phyloP scores from a whole-genome alignment of 1,284 basidiomycete species.

The Ganoderma leucocontextum region DNA sequence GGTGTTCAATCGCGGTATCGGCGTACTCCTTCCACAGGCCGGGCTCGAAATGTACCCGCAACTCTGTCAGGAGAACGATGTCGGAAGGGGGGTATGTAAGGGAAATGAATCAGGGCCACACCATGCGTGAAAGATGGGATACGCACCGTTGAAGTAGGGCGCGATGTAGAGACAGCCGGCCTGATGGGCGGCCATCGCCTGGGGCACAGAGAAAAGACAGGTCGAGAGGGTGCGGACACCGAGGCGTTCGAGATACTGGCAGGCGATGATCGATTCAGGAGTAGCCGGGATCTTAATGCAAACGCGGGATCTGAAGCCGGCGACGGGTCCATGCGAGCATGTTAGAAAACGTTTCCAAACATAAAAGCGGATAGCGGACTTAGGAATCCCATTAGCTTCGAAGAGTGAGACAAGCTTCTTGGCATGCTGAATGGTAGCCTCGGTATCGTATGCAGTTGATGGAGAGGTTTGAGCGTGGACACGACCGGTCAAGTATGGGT shows the following conservation, averaged over 20 bases:
- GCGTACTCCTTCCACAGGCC: constrained; percentile 51
- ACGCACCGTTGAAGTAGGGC: constrained; percentile 58
- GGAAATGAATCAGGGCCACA: not conserved
- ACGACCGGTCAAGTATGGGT: constrained; percentile 53
- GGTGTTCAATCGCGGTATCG: constrained; percentile 51
- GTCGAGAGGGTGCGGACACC: constrained; percentile 58
- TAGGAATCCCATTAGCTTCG: constrained; percentile 53
- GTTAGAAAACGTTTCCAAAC: not conserved
- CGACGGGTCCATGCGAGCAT: too few species aligned
- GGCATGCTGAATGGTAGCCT: constrained; percentile 55
- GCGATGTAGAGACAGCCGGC: constrained; percentile 57
- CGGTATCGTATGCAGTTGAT: constrained; percentile 50
- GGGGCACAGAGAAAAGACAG: constrained; percentile 55
- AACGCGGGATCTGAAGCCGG: constrained; percentile 47
- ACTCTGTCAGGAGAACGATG: constrained; percentile 41
- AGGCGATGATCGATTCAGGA: constrained; percentile 54
- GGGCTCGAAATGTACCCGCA: constrained; percentile 57
- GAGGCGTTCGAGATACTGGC: constrained; percentile 47
- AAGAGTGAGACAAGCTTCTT: constrained; percentile 53
- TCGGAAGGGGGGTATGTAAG: too few species aligned
- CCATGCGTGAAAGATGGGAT: not conserved
- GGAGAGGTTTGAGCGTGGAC: constrained; percentile 58
- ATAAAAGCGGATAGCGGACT: constrained; percentile 37
- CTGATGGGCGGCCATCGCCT: constrained; percentile 56
- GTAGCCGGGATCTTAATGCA: constrained; percentile 62